Evolutionary conservation across 371 early-diverging fungal genomes (phyloP).

Genomic region (Ordospora colligata): DNA sequence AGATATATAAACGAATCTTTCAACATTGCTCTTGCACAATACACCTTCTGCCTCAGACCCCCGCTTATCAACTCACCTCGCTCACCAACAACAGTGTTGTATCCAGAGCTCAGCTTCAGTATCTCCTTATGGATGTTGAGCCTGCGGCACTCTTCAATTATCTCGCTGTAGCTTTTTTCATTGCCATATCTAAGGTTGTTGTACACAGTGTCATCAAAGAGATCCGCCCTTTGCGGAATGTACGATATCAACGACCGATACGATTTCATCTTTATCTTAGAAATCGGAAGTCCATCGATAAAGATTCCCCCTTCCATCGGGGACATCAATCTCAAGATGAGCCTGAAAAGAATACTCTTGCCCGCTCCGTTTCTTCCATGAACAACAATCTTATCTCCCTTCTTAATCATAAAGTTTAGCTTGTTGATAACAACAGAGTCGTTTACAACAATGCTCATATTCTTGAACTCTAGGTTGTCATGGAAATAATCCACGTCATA

Average conservation of each 20-base stretch:
- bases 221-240: constrained; percentile 40
- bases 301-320: constrained; percentile 47
- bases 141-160: constrained; percentile 18
- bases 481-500: constrained; percentile 9
- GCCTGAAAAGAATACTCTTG: constrained; percentile 78
- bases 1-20: constrained; percentile 36
- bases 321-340: constrained; percentile 62
- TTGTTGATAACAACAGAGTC: constrained; percentile 73
- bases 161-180: neutral
- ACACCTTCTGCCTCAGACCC: constrained; percentile 52
- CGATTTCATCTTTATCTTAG: too few species aligned
- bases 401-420: constrained; percentile 65
- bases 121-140: constrained; percentile 35
- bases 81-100: constrained; percentile 57
- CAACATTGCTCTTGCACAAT: constrained; percentile 47
- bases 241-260: too few species aligned
- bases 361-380: constrained; percentile 96
- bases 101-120: constrained; percentile 63
- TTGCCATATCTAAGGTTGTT: constrained; percentile 41
- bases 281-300: too few species aligned
- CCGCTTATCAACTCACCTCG: constrained; percentile 44
- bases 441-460: too few species aligned
- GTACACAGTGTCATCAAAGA: constrained; percentile 33
- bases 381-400: constrained; percentile 63
- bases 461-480: too few species aligned